phyloP scores from a whole-genome alignment of 768 basidiomycete genomes.

The Flagelloscypha sp. region DNA sequence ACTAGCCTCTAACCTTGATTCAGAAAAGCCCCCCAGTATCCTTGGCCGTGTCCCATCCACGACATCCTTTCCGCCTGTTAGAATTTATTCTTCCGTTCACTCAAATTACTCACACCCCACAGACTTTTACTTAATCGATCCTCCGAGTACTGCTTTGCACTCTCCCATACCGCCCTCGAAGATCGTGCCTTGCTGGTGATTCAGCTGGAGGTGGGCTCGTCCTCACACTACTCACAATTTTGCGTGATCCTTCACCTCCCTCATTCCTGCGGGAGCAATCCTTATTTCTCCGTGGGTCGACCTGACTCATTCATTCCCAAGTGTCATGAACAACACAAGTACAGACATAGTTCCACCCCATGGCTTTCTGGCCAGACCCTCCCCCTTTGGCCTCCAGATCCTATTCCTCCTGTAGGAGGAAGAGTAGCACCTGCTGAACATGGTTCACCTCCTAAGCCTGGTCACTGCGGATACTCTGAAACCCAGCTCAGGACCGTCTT shows the following conservation, averaged over 20 bases:
- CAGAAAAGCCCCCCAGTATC: slow-evolving; percentile 78
- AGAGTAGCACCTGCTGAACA: slow-evolving; percentile 29
- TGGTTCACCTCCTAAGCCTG: slow-evolving; percentile 39
- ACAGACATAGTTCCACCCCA: slow-evolving; percentile 63
- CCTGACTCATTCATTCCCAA: slow-evolving; percentile 79
- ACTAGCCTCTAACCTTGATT: slow-evolving; percentile 8
- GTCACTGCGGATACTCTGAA: slow-evolving; percentile 40
- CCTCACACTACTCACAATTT: slow-evolving; percentile 48
- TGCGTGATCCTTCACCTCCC: slow-evolving; percentile 67
- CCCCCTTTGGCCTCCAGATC: slow-evolving; percentile 49
- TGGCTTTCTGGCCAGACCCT: slow-evolving; percentile 55
- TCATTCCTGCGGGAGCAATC: slow-evolving; percentile 65
- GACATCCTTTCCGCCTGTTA: slow-evolving; percentile 70
- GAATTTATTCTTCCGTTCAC: slow-evolving; percentile 7
- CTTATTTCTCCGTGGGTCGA: slow-evolving; percentile 81
- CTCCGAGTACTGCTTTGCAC: slow-evolving; percentile 58
- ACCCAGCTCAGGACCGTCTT: slow-evolving; percentile 23
- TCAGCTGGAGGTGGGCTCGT: slow-evolving; percentile 70
- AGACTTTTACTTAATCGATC: slow-evolving; percentile 71
- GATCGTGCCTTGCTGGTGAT: slow-evolving; percentile 72
- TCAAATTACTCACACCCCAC: background rate
- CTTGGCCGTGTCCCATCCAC: slow-evolving; percentile 71
- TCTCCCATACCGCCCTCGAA: slow-evolving; percentile 54
- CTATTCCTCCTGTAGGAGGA: slow-evolving; percentile 20
- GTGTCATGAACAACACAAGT: slow-evolving; percentile 55